Conservation (phyloP, 306 rosid genomes). For the Purshia tridentata region DNA sequence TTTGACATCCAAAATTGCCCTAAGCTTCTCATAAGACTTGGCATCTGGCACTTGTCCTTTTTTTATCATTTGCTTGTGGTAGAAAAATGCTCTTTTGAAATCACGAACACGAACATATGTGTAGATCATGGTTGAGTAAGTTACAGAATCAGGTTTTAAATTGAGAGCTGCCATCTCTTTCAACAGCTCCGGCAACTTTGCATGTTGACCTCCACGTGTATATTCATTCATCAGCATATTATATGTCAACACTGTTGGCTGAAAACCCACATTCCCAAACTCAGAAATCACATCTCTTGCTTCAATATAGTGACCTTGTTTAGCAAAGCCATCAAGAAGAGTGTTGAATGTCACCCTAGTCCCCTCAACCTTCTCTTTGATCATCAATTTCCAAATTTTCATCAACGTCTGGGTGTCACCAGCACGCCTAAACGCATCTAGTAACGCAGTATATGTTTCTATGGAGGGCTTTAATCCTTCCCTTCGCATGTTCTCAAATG, state of each 20-base stretch:
- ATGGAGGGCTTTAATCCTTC: too few relatives aligned
- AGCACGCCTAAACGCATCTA: too few relatives aligned
- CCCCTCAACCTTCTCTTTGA: too few relatives aligned
- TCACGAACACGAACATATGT: slow-evolving; percentile 67
- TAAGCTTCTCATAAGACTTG: slow-evolving; percentile 55
- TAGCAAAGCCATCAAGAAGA: slow-evolving; percentile 77
- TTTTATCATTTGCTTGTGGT: slow-evolving; percentile 69
- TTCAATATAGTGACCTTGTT: too few relatives aligned
- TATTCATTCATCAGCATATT: slow-evolving; percentile 79
- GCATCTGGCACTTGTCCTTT: slow-evolving; percentile 58
- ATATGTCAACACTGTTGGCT: slow-evolving; percentile 70
- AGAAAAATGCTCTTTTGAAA: slow-evolving; percentile 58
- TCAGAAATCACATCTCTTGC: slow-evolving; percentile 72
- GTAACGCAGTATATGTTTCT: too few relatives aligned
- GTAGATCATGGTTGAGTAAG: slow-evolving; percentile 72
- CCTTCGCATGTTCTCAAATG: slow-evolving; percentile 65
- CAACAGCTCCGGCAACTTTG: slow-evolving; percentile 64
- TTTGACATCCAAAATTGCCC: slow-evolving; percentile 56
- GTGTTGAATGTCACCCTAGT: too few relatives aligned
- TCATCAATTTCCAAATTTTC: too few relatives aligned
- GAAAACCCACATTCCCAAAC: slow-evolving; percentile 61
- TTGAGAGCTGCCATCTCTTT: slow-evolving; percentile 62
- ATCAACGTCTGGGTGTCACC: too few relatives aligned
- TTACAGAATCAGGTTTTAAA: slow-evolving; percentile 69
- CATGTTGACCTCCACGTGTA: slow-evolving; percentile 70